Base-by-base conservation (phyloP, 192 early-diverging fungal species). In the Phlyctochytrium arcticum region DNA sequence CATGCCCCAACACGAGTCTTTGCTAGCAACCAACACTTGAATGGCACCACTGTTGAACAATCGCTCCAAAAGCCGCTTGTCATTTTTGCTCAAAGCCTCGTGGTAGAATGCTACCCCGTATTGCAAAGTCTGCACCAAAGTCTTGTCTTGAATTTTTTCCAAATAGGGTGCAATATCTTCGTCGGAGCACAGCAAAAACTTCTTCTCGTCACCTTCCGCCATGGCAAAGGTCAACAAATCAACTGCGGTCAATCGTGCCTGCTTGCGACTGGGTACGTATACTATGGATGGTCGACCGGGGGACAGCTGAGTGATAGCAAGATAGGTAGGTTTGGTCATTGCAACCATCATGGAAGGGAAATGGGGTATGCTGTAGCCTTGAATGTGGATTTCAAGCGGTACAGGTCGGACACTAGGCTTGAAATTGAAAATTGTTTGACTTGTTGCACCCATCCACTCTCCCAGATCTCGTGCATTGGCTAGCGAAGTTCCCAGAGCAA, bases 381-480 rank as follows among this genome's bases (percentile, higher is more conserved):
- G 93, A 68, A 99, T 95, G 51, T 89, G 88, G 46, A 98, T 92
- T 71, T 98, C 96, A 59, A 99, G 75, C 12, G 97, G 95, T 36
- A 95, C 85, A 23, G 94, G 90, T 1, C 97, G 85, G 15, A 97
- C 95, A 17, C 85, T 89, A 27, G 95, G 95, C 36, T 89, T 86
- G 77, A 99, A 99, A 71, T 95, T 99, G 73, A 92, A 96, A n/a
- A 93, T 86, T 5, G 84, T 79, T 4, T 83, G 78, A 17, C 46
- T 59, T 0, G 87, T 82, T 0, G 90, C 90, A 33, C 94, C 95
- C 60, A 99, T 91, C 97, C 97, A 99, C 64, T 94, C 91, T 2
- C 93, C 97, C 36, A 99, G 74, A 65, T 99, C 97, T n/a, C 88
- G 80, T n/a, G 96, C 95, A 72, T 99, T 99, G 24, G 95, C 92